phyloP scores from a whole-genome alignment of 2,329 filamentous ascomycete species.

The Alternaria sp. region DNA sequence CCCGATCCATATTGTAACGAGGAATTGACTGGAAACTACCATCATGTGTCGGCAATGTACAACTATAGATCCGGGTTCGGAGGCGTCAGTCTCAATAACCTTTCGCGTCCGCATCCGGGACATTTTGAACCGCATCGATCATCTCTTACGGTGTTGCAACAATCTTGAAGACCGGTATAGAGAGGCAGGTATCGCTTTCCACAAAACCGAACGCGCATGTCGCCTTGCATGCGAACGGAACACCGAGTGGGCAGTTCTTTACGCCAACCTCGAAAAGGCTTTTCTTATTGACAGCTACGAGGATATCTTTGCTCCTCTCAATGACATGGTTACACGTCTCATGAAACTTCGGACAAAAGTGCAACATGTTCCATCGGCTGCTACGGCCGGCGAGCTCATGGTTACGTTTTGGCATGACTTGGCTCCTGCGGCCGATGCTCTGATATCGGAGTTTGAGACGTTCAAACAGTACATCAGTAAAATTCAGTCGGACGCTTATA shows the following conservation, averaged over 20 bases:
- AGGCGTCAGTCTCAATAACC: no score
- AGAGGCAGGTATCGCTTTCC: conserved; percentile 1
- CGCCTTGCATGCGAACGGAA: not conserved
- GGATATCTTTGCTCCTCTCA: conserved; percentile 1
- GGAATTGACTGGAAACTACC: not conserved
- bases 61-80: not conserved
- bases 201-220: not conserved
- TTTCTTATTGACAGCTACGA: conserved; percentile 8
- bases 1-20: not conserved
- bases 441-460: not conserved
- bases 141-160: not conserved
- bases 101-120: not conserved
- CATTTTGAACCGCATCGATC: not conserved
- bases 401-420: not conserved
- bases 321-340: not conserved
- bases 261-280: not conserved
- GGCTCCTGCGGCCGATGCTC: not conserved
- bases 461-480: not conserved
- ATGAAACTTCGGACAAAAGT: not conserved
- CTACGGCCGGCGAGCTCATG: not conserved
- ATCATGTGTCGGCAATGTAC: not conserved
- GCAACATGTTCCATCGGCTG: not conserved
- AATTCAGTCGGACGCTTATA: not conserved
- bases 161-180: conserved; percentile 5
- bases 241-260: not conserved